Percentiles rank a stretch among this genome's conserved stretches.
Conservation (phyloP, 495 filamentous ascomycete genomes). For the Filosporella fistucella region DNA sequence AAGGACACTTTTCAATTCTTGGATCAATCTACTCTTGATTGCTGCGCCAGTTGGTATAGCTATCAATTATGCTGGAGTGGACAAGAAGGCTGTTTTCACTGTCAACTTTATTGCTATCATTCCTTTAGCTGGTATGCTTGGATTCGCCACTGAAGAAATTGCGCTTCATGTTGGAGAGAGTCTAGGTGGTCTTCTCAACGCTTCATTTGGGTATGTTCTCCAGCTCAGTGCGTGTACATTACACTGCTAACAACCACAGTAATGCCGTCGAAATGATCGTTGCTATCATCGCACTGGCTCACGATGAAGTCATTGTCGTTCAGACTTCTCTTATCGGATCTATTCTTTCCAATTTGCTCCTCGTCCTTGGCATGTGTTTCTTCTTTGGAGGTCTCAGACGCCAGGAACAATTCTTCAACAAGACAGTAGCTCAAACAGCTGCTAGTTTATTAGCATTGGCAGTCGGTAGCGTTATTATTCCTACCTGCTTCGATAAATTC, state of each 20-base stretch:
- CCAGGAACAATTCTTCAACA: constrained; percentile 84
- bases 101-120: constrained; percentile 89
- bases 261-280: constrained; percentile 94
- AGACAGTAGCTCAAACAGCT: constrained; percentile 89
- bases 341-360: constrained; percentile 86
- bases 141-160: constrained; percentile 90
- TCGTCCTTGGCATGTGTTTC: constrained; percentile 93
- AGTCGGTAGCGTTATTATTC: constrained; percentile 78
- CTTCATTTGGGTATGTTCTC: constrained; percentile 71
- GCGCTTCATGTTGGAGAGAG: constrained; percentile 80
- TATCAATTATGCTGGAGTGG: constrained; percentile 56
- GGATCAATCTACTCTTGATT: constrained; percentile 80
- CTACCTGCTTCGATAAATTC: constrained; percentile 70
- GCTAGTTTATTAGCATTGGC: constrained; percentile 76
- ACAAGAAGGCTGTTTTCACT: constrained; percentile 56
- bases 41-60: constrained; percentile 76
- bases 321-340: constrained; percentile 89
- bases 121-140: constrained; percentile 82
- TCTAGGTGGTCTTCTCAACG: constrained; percentile 81
- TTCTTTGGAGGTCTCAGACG: constrained; percentile 81
- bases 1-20: constrained; percentile 70
- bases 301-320: constrained; percentile 77
- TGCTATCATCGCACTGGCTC: constrained; percentile 71
- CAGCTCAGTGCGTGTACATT: background rate
- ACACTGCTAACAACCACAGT: constrained; percentile 30